Evolutionary conservation across 202 grass and related monocot species (phyloP), one percentile per base, ranked within the genome.

Genomic region (Brachypodium distachyon): DNA sequence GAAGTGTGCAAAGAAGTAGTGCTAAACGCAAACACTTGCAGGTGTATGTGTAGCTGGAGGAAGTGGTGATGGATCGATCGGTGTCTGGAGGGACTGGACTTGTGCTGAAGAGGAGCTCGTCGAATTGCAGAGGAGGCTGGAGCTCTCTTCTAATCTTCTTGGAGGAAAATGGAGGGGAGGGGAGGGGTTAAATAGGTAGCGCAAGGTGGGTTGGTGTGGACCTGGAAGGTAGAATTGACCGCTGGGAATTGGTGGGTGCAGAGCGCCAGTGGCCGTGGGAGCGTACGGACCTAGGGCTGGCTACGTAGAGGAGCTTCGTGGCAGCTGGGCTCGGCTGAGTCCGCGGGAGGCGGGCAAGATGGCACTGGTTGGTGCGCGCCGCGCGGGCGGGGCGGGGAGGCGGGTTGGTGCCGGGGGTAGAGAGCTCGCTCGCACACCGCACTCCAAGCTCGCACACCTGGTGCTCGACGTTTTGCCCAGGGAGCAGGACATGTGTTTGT

Each of bases 61-160:
- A 28, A 21, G 40, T 28, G 63, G 28, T 4, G 80, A 12, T 57
- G 5, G 58, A 56, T 39, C 13, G 70, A 40, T 28, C 23, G 17
- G 54, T 32, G 17, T 44, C 38, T 22, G 4, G 17, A 9, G 26
- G 26, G 31, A n/a, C n/a, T 2, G 4, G 52, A 36, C 13, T 54
- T 28, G 39, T 53, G 36, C 22, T 6, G 59, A 25, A 79, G 68
- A 67, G 75, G 77, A 76, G 70, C 77, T 69, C 11, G n/a, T 69
- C 11, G n/a, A 44, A 44, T 3, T 6, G 5, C 36, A 9, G 32
- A 70, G 37, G 53, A 72, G 2, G 29, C 27, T 27, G 55, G 50
- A 68, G 83, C 66, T 79, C 80, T n/a, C n/a, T n/a, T n/a, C n/a
- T n/a, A n/a, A n/a, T n/a, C n/a, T 90, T 85, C 87, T 81, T 85